phyloP scores from a whole-genome alignment of 2,329 filamentous ascomycete species.

The Chaetomium olivaceum region DNA sequence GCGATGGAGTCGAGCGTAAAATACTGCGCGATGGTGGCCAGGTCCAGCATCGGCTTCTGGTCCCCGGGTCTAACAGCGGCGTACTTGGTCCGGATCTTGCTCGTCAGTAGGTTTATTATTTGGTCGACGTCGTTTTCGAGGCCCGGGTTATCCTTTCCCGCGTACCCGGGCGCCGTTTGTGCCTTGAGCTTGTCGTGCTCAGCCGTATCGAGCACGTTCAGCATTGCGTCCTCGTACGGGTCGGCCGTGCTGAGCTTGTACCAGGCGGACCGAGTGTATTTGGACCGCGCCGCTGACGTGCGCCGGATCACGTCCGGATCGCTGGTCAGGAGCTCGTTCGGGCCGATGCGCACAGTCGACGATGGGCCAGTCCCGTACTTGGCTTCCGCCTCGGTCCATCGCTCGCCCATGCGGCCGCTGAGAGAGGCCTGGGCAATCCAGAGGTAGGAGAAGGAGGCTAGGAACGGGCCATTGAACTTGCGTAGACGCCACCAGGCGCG shows the following conservation, averaged over 20 bases:
- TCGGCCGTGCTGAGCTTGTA: conserved; percentile 52
- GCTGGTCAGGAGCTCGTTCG: conserved; percentile 41
- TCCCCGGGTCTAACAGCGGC: conserved; percentile 6
- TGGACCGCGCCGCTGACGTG: conserved; percentile 35
- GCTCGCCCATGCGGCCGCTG: conserved; percentile 34
- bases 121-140: conserved; percentile 34
- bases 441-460: conserved; percentile 39
- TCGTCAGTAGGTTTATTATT: conserved; percentile 26
- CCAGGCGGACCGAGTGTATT: conserved; percentile 40
- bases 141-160: conserved; percentile 34
- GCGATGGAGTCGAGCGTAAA: conserved; percentile 56
- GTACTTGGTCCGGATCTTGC: conserved; percentile 30
- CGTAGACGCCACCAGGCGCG: conserved; percentile 31
- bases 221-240: conserved; percentile 49
- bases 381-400: conserved; percentile 29
- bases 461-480: conserved; percentile 34
- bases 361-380: conserved; percentile 31
- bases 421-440: conserved; percentile 35
- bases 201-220: conserved; percentile 42
- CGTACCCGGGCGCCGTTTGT: conserved; percentile 34
- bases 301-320: conserved; percentile 38
- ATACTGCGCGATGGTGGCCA: conserved; percentile 47
- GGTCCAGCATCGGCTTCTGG: conserved; percentile 42
- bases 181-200: conserved; percentile 37
- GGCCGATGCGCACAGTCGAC: conserved; percentile 40